Conservation (phyloP, 2,329 filamentous ascomycete genomes). For the Cytospora schulzeri region DNA sequence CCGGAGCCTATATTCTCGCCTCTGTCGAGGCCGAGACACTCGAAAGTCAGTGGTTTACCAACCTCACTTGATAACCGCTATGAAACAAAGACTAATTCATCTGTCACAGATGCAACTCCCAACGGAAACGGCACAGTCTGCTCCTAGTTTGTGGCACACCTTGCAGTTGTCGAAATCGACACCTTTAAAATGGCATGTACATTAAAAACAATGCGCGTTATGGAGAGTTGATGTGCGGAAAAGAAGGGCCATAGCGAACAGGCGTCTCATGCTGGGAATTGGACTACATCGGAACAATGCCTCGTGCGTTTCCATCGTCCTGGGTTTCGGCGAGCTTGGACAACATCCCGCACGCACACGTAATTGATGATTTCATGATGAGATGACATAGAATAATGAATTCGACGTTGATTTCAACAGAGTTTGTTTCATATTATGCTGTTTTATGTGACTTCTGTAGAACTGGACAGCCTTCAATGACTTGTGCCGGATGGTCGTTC, state of each 20-base stretch:
- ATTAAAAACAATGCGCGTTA: background rate
- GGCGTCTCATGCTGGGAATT: background rate
- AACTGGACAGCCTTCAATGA: background rate
- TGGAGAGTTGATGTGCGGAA: background rate
- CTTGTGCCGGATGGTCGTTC: background rate
- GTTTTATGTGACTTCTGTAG: background rate
- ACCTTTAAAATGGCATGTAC: background rate
- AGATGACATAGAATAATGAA: background rate
- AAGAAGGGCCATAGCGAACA: background rate
- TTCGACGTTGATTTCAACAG: background rate
- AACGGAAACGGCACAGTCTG: background rate
- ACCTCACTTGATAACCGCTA: background rate
- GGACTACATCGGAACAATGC: background rate
- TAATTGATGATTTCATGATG: background rate
- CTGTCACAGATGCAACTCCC: background rate
- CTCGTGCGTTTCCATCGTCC: background rate
- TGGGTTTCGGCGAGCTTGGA: background rate
- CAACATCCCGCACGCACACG: background rate
- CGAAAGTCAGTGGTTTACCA: background rate
- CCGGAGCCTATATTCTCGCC: slow-evolving; percentile 41
- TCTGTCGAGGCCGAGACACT: slow-evolving; percentile 41
- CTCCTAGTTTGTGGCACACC: too few species aligned
- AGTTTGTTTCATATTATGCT: background rate
- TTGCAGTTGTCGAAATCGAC: background rate
- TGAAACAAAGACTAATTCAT: background rate